Evolutionary conservation across 306 rosid genomes (phyloP).

Genomic region (Sicyos baderoa): DNA sequence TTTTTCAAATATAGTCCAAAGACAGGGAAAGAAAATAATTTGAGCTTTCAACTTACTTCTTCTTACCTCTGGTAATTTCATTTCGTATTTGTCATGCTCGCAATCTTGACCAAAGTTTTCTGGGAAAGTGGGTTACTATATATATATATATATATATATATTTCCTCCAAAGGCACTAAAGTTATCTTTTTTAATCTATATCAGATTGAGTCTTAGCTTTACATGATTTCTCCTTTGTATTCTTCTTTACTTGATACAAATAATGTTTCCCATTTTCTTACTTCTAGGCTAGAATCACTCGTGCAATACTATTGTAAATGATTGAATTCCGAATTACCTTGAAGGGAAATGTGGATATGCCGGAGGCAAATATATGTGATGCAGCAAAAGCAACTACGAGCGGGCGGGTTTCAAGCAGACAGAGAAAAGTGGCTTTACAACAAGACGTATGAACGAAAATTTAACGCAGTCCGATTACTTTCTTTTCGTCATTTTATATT

Average conservation of each 20-base stretch:
- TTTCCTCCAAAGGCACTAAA: neutral
- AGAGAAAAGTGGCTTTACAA: constrained; percentile 62
- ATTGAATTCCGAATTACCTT: constrained; percentile 17
- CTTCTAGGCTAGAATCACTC: neutral
- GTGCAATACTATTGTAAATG: constrained; percentile 4
- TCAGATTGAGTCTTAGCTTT: neutral
- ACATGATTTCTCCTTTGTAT: neutral
- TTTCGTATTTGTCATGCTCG: neutral
- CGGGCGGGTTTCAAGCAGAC: constrained; percentile 37
- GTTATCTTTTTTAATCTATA: neutral
- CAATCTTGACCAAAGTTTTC: constrained; percentile 14
- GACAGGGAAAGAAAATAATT: neutral
- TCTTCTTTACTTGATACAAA: neutral
- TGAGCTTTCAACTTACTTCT: neutral
- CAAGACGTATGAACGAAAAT: constrained; percentile 50
- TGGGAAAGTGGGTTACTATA: neutral
- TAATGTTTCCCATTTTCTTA: neutral
- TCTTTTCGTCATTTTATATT: neutral
- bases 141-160: no score
- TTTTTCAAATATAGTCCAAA: neutral
- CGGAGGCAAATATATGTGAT: constrained; percentile 32
- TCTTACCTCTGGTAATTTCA: neutral
- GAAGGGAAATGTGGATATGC: constrained; percentile 59
- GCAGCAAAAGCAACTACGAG: constrained; percentile 29
- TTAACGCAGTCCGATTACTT: neutral